Base-by-base conservation (phyloP, 129 eudicot genomes). In the carrot (Daucus carota) region DNA sequence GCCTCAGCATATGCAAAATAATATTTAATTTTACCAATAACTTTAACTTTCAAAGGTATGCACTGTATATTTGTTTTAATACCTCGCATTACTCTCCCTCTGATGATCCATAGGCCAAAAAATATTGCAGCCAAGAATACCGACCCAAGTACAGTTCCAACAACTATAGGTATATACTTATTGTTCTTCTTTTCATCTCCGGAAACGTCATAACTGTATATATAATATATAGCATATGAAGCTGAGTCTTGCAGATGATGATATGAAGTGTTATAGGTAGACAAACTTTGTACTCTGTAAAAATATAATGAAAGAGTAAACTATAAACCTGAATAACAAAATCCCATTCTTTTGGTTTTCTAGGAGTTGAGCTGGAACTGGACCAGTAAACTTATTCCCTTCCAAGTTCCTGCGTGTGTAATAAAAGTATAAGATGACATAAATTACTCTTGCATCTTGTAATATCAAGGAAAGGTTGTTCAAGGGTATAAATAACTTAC, bases 381-480 rank as follows among this genome's bases (percentile, higher is more conserved):
- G 66, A 12, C 93, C 88, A 0, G 47, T 47, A 80, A 89, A 82
- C 47, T 80, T 75, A 85, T 88, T 88, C 75, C 90, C 88, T 67
- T 76, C 50, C 60, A 86, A 36, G 65, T 84, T n/a, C n/a, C n/a
- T n/a, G n/a, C n/a, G n/a, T n/a, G n/a, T n/a, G n/a, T n/a, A n/a
- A n/a, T n/a, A 36, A 2, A 36, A 36, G 40, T 36, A 36, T 36
- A 36, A 36, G 40, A 36, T 36, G 5, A 1, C 40, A 36, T 36
- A 1, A 36, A 36, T 36, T 36, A 36, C 40, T 5, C 40, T 36
- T 36, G 5, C 5, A 36, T 36, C 2, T 36, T 5, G 40, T 5
- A 36, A 36, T 36, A 2, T 36, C 40, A 36, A 1, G 40, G 5
- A 36, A 36, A 36, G 40, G 40, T 5, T 36, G 40, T 36, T 36